phyloP scores from a whole-genome alignment of 306 rosid genomes.

The Adenanthera pavonina region DNA sequence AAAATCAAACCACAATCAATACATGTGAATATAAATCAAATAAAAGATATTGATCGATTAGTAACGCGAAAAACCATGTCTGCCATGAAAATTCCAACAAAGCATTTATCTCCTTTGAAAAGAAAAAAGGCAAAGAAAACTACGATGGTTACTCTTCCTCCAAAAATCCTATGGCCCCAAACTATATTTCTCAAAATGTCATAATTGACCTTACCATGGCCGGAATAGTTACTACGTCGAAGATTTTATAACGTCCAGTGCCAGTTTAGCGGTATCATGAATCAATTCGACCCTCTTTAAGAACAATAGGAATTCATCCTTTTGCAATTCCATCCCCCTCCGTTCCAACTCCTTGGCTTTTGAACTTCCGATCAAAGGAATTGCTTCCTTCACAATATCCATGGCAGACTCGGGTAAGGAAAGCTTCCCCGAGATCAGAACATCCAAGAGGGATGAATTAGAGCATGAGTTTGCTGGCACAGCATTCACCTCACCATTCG shows the following conservation, averaged over 20 bases:
- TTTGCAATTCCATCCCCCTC: conserved; percentile 48
- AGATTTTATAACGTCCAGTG: conserved; percentile 42
- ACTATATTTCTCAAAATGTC: not conserved
- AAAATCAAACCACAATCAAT: not conserved
- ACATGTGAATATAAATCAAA: not conserved
- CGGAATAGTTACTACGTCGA: not conserved
- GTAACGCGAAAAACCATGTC: not conserved
- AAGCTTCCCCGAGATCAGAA: conserved; percentile 33
- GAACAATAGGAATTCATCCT: conserved; percentile 42
- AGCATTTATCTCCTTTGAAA: not conserved
- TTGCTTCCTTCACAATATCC: conserved; percentile 21
- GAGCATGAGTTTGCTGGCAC: conserved; percentile 31
- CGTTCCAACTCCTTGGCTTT: conserved; percentile 48
- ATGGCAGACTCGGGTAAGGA: conserved; percentile 12
- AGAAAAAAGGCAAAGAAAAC: not conserved
- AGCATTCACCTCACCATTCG: conserved; percentile 19
- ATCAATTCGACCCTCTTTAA: conserved; percentile 40
- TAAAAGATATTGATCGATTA: not conserved
- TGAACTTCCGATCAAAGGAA: conserved; percentile 43
- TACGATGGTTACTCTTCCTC: not conserved
- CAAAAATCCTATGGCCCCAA: conserved; percentile 1
- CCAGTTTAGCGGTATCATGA: conserved; percentile 43
- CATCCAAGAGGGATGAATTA: conserved; percentile 43
- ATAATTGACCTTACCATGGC: conserved; percentile 1
- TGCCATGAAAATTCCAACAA: not conserved